Evolutionary conservation across 768 basidiomycete species (phyloP).

Genomic region (Auriscalpium vulgare): DNA sequence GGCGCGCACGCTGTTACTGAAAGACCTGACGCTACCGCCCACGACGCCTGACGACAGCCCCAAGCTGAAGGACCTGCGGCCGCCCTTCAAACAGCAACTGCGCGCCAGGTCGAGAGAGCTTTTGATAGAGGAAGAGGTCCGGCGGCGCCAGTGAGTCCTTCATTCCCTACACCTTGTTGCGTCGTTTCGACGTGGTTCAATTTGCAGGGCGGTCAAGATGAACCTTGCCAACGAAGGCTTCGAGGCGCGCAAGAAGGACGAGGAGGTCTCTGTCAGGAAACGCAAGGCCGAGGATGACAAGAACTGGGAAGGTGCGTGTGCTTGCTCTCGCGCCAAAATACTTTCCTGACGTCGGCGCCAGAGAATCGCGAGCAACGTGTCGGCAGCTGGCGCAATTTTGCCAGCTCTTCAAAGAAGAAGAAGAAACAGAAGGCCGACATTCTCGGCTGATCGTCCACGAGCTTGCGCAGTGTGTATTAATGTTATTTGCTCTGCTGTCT

Average conservation of each 20-base stretch:
- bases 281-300: constrained; percentile 86
- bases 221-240: constrained; percentile 87
- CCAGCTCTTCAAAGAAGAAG: constrained; percentile 68
- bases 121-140: constrained; percentile 83
- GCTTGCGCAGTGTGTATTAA: background rate
- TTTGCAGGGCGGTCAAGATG: constrained; percentile 78
- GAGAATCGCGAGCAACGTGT: constrained; percentile 76
- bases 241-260: constrained; percentile 90
- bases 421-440: constrained; percentile 64
- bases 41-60: constrained; percentile 54
- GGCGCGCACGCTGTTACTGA: constrained; percentile 63
- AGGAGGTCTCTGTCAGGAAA: constrained; percentile 68
- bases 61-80: constrained; percentile 42
- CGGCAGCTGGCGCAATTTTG: constrained; percentile 75
- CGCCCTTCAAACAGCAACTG: constrained; percentile 61
- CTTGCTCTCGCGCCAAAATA: too few species aligned
- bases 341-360: constrained; percentile 18
- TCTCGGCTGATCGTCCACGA: constrained; percentile 40
- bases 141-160: constrained; percentile 65
- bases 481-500: background rate
- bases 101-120: constrained; percentile 72
- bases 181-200: constrained; percentile 1
- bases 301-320: constrained; percentile 71
- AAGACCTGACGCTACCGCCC: constrained; percentile 50
- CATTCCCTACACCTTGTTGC: background rate